Evolutionary conservation across 768 basidiomycete species (phyloP).

Genomic region (Boletus patriciae): DNA sequence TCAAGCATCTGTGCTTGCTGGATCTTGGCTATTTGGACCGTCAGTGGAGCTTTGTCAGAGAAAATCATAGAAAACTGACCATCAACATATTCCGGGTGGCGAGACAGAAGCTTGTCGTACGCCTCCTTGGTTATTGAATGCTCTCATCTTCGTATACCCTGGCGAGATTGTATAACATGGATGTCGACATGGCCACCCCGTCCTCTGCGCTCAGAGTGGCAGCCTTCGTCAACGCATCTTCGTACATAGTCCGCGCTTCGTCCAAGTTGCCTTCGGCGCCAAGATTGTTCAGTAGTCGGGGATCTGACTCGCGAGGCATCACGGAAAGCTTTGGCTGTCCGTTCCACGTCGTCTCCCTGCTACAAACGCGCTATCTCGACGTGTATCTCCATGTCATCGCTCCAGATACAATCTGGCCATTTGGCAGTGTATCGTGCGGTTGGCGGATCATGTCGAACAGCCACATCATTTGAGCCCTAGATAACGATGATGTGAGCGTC

Average conservation of each 20-base stretch:
- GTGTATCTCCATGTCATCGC: slow-evolving; percentile 83
- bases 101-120: slow-evolving; percentile 81
- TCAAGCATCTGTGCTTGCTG: slow-evolving; percentile 83
- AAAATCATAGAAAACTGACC: slow-evolving; percentile 51
- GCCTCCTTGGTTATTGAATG: slow-evolving; percentile 74
- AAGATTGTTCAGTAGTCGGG: slow-evolving; percentile 78
- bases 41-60: slow-evolving; percentile 9
- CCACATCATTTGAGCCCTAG: no score
- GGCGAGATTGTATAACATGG: slow-evolving; percentile 88
- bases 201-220: slow-evolving; percentile 44
- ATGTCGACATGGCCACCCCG: slow-evolving; percentile 73
- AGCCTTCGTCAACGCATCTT: slow-evolving; percentile 67
- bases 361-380: slow-evolving; percentile 89
- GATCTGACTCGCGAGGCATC: slow-evolving; percentile 74
- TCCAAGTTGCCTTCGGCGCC: slow-evolving; percentile 62
- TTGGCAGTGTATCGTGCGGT: no score
- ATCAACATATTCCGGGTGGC: slow-evolving; percentile 95
- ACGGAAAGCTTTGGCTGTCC: slow-evolving; percentile 68
- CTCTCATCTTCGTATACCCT: slow-evolving; percentile 87
- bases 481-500: no score
- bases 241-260: slow-evolving; percentile 66
- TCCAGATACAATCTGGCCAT: no score
- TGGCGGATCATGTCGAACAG: no score
- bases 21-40: slow-evolving; percentile 70
- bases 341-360: slow-evolving; percentile 77